Base-by-base conservation (phyloP, 2,329 filamentous ascomycete genomes). In the Didymella pinodella region DNA sequence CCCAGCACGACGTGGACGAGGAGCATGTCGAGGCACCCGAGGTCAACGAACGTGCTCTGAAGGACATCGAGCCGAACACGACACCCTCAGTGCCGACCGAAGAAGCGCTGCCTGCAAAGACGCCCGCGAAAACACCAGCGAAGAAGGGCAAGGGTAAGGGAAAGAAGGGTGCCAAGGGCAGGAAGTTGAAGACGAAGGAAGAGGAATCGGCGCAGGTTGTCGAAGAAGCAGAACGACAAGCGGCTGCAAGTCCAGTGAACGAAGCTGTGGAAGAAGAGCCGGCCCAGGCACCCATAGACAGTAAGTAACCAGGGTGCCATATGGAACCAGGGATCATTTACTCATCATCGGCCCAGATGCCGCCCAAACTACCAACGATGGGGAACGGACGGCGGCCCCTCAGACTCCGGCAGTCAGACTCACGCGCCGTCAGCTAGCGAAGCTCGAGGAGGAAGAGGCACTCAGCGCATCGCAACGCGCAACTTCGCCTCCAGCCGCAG, bases 21-120 rank as follows among this genome's bases (percentile, higher is more conserved):
- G 70, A 75, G n/a, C 36, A 40, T 8, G 59, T 70, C 51, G 76
- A 77, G 48, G 65, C 74, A 59, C 65, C 69, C 32, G 65, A 70
- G 25, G 52, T 55, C 48, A 61, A 62, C 7, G 71, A 76, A 66
- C 65, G 68, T 49, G 73, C 76, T 25, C 66, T 81, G 46, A 73
- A 75, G 53, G 77, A 81, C 41, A 74, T 82, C n/a, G 75, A 76
- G 22, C 68, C 72, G 16, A 81, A 75, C 57, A 52, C 64, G 32
- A 56, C 68, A 48, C 57, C 66, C 38, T 63, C 7, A 73, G 48
- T 62, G 57, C 46, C 32, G n/a, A 22, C 59, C 32, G 64, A 67
- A 25, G 62, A 72, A 45, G 59, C 71, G 7, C 18, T 63, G 14
- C 54, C 63, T 11, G 59, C 65, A 38, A 65, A 68, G 50, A 50